phyloP scores from a whole-genome alignment of 2,329 filamentous ascomycete genomes.

The Venturia nashicola region DNA sequence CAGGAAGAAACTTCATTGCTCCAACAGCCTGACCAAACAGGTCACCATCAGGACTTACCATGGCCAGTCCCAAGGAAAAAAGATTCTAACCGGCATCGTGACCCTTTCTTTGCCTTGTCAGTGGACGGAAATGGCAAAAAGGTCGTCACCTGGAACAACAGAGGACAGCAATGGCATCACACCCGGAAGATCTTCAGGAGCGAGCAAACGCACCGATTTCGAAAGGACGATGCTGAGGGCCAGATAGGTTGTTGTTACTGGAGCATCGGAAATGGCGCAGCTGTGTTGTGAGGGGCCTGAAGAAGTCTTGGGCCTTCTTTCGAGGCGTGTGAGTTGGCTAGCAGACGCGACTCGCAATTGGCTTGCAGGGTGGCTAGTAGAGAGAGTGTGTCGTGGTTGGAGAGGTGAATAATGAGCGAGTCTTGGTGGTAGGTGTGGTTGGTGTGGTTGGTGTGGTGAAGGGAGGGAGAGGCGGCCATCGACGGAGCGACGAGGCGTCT shows the following conservation, averaged over 20 bases:
- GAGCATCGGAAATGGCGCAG: neutral
- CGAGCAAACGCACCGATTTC: neutral
- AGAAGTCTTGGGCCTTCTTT: neutral
- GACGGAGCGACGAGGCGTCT: neutral
- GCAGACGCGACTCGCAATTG: neutral
- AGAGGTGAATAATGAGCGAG: neutral
- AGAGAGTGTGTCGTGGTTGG: neutral
- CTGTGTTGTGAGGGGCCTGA: neutral
- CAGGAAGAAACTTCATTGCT: neutral
- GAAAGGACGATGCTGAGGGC: neutral
- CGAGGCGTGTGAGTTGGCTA: neutral
- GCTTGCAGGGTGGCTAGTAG: neutral
- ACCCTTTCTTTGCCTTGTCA: neutral
- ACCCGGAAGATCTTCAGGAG: neutral
- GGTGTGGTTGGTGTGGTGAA: constrained; percentile 3
- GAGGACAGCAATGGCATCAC: neutral
- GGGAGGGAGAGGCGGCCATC: neutral
- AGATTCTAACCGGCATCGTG: neutral
- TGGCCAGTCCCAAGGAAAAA: neutral
- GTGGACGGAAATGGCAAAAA: neutral
- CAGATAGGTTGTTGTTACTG: neutral
- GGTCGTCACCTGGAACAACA: neutral
- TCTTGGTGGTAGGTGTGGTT: neutral
- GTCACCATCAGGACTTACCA: neutral
- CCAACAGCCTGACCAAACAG: neutral